Evolutionary conservation across 306 rosid genomes (phyloP), one percentile per base, ranked within the genome.

Genomic region (Sechiopsis laciniata): DNA sequence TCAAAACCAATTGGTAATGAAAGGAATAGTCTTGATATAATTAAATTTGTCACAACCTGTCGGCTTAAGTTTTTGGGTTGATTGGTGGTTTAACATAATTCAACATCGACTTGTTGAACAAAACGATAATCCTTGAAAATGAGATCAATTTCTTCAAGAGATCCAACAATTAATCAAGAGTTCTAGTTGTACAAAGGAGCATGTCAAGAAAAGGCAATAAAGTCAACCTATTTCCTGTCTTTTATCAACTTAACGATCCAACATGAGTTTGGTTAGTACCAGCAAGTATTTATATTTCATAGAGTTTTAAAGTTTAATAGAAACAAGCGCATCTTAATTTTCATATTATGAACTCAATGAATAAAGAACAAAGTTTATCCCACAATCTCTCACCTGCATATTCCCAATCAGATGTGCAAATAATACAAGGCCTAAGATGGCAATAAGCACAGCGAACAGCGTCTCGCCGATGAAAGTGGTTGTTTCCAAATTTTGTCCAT

Each of bases 331-430:
- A 68, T 26, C 67, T 60, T 32, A 60, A 60, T 60, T 68, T 11
- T 50, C 72, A 46, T 17, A 50, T 46, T 11, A 66, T 45, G 72
- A 10, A 66, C 19, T 66, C 19, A 48, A 22, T 48, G 42, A 68
- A 77, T 75, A 59, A 79, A n/a, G 65, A n/a, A 54, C 71, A 46
- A 17, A 69, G 20, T 42, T 77, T 32, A 20, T 11, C 14, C 61
- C 35, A 19, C 59, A 32, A 58, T 68, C 26, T 73, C 48, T 53
- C 85, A 89, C 99, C 99, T 94, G 99, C 99, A 94, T 94, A 85
- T 94, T 94, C 79, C 99, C 99, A 53, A 94, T 91, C 82, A 94
- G 87, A 84, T 87, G 97, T 77, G 99, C 81, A 83, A 94, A 94
- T 78, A 91, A 82, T 79, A 94, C 96, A 65, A 94, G 99, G 76